Conservation (phyloP, 2,329 filamentous ascomycete species). For the Penicillium sp. region DNA sequence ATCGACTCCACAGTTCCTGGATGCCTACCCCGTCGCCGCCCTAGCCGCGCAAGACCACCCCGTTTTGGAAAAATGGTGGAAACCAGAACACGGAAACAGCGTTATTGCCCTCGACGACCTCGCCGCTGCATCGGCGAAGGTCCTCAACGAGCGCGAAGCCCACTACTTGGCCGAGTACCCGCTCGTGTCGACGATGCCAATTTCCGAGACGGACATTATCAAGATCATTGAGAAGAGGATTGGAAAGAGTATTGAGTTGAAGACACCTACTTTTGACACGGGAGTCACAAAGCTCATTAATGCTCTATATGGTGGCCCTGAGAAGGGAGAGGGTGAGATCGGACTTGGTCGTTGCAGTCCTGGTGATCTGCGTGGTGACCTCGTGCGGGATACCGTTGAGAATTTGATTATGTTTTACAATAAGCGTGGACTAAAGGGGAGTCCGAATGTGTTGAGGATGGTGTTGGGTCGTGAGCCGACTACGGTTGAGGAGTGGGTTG, state of each 20-base stretch:
- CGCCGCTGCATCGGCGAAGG: slow-evolving; percentile 15
- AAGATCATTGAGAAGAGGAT: slow-evolving; percentile 9
- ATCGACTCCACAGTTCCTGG: neutral
- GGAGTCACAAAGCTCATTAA: slow-evolving; percentile 4
- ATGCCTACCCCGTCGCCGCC: neutral
- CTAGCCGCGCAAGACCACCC: neutral
- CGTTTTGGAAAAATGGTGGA: slow-evolving; percentile 6
- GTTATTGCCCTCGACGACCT: slow-evolving; percentile 17
- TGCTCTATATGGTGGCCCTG: neutral
- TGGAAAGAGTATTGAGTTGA: slow-evolving; percentile 2
- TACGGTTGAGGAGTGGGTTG: slow-evolving; percentile 29
- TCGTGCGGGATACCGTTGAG: slow-evolving; percentile 17
- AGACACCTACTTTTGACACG: slow-evolving; percentile 10
- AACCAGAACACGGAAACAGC: slow-evolving; percentile 14
- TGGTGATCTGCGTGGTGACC: slow-evolving; percentile 3
- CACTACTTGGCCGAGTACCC: slow-evolving; percentile 22
- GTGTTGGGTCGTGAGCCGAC: slow-evolving; percentile 22
- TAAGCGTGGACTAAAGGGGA: slow-evolving; percentile 21
- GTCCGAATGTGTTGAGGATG: slow-evolving; percentile 25
- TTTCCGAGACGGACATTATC: slow-evolving; percentile 7
- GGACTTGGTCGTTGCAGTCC: neutral
- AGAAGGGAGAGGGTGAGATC: neutral
- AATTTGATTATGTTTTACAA: slow-evolving; percentile 25
- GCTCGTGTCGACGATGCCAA: slow-evolving; percentile 15
- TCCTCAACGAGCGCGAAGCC: slow-evolving; percentile 15